These are phyloP conservation scores for Rhodosporidiobolus odoratus DNA, from an alignment of 768 basidiomycete species.

Conservation along the genomic window DNA sequence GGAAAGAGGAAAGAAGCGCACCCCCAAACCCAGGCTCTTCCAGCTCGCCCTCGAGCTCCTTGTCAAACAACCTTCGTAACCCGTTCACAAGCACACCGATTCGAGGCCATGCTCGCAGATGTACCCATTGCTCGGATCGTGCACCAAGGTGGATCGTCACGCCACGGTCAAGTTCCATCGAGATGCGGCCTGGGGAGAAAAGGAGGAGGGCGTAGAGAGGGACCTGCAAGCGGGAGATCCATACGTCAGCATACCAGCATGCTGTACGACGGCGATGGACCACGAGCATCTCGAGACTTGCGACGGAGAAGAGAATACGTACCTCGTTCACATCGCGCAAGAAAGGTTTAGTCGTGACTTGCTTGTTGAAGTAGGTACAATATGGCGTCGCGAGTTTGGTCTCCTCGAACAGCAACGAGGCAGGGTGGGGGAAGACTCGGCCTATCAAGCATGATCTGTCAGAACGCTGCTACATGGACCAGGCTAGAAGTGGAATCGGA, in stretches of 20 bases:
- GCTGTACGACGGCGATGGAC: too few species aligned
- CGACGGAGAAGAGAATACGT: conserved; percentile 30
- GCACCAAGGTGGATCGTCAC: conserved; percentile 59
- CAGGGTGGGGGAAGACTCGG: conserved; percentile 76
- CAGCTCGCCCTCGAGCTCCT: conserved; percentile 60
- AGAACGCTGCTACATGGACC: not conserved
- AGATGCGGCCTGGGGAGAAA: conserved; percentile 67
- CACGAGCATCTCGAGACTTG: not conserved
- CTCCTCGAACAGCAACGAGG: conserved; percentile 68
- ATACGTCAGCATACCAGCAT: not conserved
- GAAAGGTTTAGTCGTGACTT: conserved; percentile 75
- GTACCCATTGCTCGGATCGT: conserved; percentile 49
- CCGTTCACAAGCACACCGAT: conserved; percentile 87
- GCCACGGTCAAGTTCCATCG: conserved; percentile 73
- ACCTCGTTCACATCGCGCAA: conserved; percentile 84
- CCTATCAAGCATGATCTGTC: conserved; percentile 12
- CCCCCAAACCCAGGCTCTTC: conserved; percentile 53
- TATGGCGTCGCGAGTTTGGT: conserved; percentile 71
- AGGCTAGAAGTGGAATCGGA: not conserved
- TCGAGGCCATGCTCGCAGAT: conserved; percentile 75
- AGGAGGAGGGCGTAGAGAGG: conserved; percentile 78
- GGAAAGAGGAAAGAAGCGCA: not conserved
- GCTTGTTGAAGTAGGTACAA: conserved; percentile 75
- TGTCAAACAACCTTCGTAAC: conserved; percentile 66
- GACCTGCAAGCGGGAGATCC: conserved; percentile 54